phyloP scores from a whole-genome alignment of 129 eudicot genomes.

The Silybum marianum region DNA sequence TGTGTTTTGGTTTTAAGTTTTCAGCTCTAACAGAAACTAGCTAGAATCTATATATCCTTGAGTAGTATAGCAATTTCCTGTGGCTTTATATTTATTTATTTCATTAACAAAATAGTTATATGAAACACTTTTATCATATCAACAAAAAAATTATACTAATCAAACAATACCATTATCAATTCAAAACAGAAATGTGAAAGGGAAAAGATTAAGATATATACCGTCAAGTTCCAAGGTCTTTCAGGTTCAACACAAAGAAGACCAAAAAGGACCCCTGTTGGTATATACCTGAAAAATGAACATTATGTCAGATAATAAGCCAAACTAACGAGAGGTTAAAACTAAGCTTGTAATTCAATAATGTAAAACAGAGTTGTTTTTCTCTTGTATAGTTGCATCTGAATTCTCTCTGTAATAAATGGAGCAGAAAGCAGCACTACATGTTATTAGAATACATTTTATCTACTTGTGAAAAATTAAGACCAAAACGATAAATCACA shows the following conservation, averaged over 20 bases:
- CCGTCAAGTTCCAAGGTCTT: constrained; percentile 97
- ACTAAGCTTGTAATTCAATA: neutral
- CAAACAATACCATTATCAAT: neutral
- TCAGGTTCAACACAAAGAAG: constrained; percentile 98
- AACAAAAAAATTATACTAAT: neutral
- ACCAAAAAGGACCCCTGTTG: constrained; percentile 95
- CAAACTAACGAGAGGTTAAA: neutral
- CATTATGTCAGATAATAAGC: constrained; percentile 21
- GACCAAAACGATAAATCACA: too few species aligned
- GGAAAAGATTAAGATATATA: constrained; percentile 28
- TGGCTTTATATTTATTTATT: too few species aligned
- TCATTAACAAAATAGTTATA: too few species aligned
- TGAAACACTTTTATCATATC: too few species aligned
- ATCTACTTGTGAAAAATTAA: too few species aligned
- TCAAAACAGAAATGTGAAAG: constrained; percentile 12
- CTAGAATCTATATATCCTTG: too few species aligned
- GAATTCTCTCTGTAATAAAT: too few species aligned
- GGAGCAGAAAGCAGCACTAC: too few species aligned
- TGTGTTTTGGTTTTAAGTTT: too few species aligned
- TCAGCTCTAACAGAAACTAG: too few species aligned
- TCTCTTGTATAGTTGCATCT: neutral
- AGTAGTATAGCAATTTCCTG: too few species aligned
- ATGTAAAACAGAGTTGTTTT: neutral
- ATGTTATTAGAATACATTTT: too few species aligned
- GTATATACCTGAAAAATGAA: constrained; percentile 73